Evolutionary conservation across 306 rosid species (phyloP).

Genomic region (Ormosia emarginata): DNA sequence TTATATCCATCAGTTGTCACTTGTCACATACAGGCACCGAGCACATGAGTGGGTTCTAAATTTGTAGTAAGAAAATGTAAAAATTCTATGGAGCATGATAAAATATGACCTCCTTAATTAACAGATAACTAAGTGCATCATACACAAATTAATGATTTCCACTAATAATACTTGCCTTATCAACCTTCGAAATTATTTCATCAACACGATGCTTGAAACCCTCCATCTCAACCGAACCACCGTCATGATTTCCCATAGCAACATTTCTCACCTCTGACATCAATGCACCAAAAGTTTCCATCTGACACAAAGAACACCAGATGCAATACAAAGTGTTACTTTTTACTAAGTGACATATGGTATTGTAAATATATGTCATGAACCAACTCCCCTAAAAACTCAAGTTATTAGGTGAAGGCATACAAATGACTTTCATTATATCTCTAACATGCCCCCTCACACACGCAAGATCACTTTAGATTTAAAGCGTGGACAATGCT

Average conservation of each 20-base stretch:
- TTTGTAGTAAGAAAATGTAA: not conserved
- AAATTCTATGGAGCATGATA: not conserved
- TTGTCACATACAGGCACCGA: not conserved
- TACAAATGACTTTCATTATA: no score
- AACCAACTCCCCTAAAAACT: no score
- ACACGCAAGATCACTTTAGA: no score
- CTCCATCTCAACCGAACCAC: constrained; percentile 34
- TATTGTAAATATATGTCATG: not conserved
- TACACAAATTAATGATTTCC: not conserved
- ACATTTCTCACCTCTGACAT: constrained; percentile 20
- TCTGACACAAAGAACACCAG: constrained; percentile 22
- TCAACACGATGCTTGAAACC: constrained; percentile 50
- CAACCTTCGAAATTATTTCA: constrained; percentile 50
- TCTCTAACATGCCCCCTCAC: no score
- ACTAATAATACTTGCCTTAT: constrained; percentile 40
- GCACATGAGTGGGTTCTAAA: not conserved
- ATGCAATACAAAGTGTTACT: not conserved
- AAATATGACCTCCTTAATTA: not conserved
- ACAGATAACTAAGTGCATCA: not conserved
- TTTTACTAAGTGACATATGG: not conserved
- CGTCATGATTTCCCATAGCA: constrained; percentile 14
- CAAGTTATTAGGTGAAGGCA: no score
- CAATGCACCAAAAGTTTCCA: constrained; percentile 40
- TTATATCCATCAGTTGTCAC: not conserved
- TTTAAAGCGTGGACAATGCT: no score